Conservation (phyloP, 805 yeast species). For the Candida sakaeoensis region DNA sequence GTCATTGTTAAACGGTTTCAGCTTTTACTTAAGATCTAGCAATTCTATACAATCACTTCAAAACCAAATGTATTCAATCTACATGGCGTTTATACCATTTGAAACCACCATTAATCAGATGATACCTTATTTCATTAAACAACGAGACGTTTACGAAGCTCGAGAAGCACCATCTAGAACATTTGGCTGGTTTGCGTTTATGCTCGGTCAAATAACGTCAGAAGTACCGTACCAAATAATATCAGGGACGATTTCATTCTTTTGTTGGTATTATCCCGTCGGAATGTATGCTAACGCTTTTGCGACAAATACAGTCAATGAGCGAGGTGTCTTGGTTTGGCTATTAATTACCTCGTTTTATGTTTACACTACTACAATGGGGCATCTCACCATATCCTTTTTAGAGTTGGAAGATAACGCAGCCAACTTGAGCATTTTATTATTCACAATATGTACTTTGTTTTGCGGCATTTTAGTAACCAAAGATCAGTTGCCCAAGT, state of each 20-base stretch:
- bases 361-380: conserved; percentile 37
- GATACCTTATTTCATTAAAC: conserved; percentile 39
- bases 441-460: conserved; percentile 53
- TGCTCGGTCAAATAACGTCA: conserved; percentile 36
- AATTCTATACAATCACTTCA: conserved; percentile 57
- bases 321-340: conserved; percentile 5
- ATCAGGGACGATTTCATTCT: conserved; percentile 39
- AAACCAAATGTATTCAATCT: conserved; percentile 57
- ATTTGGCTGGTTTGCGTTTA: conserved; percentile 41
- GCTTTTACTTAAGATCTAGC: conserved; percentile 61
- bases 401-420: conserved; percentile 45
- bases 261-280: conserved; percentile 62
- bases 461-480: conserved; percentile 72
- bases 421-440: conserved; percentile 52
- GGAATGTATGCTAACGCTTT: conserved; percentile 47
- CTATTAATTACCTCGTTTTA: conserved; percentile 4
- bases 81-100: conserved; percentile 40
- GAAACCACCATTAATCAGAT: conserved; percentile 37
- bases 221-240: conserved; percentile 47
- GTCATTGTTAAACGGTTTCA: conserved; percentile 68
- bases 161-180: conserved; percentile 43
- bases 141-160: conserved; percentile 39
- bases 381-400: conserved; percentile 44
- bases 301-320: conserved; percentile 31
- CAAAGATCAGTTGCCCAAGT: conserved; percentile 58